A percentile compares a stretch with the other conserved stretches of the same genome.
phyloP scores from a whole-genome alignment of 495 filamentous ascomycete genomes.

The Massariosphaeria phaeospora region DNA sequence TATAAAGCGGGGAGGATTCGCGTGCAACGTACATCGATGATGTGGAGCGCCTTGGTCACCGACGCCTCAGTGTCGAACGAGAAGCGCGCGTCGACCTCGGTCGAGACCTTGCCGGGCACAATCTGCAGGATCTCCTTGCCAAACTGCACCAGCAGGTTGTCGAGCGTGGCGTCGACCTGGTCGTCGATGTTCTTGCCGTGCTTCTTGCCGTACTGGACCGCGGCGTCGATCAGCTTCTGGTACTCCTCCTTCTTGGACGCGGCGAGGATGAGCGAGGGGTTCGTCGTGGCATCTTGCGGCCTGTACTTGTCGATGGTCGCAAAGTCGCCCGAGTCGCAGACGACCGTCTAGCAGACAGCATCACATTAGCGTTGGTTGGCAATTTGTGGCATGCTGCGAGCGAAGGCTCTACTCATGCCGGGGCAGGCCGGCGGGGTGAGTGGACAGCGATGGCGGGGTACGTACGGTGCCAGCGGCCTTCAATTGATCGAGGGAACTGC shows the following conservation, averaged over 20 bases:
- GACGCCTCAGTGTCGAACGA: conserved; percentile 93
- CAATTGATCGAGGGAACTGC: conserved; percentile 84
- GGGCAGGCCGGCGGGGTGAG: conserved; percentile 16
- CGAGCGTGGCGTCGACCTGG: conserved; percentile 46
- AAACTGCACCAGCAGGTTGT: conserved; percentile 95
- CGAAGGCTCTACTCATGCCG: conserved; percentile 13
- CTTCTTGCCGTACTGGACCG: conserved; percentile 78
- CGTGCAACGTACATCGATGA: conserved; percentile 72
- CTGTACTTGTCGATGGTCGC: conserved; percentile 98
- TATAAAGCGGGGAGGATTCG: not conserved
- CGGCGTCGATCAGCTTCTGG: conserved; percentile 81
- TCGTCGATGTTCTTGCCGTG: conserved; percentile 58
- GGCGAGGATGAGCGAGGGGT: conserved; percentile 95
- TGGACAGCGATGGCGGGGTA: conserved; percentile 39
- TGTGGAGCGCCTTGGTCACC: conserved; percentile 91
- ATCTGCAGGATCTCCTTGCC: conserved; percentile 96
- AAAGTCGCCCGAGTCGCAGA: conserved; percentile 88
- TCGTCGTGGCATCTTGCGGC: conserved; percentile 99
- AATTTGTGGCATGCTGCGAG: conserved; percentile 7
- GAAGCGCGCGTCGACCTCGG: conserved; percentile 93
- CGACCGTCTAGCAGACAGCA: conserved; percentile 60
- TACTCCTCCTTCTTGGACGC: conserved; percentile 98
- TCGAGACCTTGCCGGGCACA: conserved; percentile 96
- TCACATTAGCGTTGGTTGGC: not conserved
- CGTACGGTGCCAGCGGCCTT: conserved; percentile 93